Percentiles rank a stretch among this genome's conserved stretches.
These are phyloP conservation scores for Arthrobotrys musiformis DNA, from an alignment of 2,329 filamentous ascomycete genomes.

Conservation along the genomic window DNA sequence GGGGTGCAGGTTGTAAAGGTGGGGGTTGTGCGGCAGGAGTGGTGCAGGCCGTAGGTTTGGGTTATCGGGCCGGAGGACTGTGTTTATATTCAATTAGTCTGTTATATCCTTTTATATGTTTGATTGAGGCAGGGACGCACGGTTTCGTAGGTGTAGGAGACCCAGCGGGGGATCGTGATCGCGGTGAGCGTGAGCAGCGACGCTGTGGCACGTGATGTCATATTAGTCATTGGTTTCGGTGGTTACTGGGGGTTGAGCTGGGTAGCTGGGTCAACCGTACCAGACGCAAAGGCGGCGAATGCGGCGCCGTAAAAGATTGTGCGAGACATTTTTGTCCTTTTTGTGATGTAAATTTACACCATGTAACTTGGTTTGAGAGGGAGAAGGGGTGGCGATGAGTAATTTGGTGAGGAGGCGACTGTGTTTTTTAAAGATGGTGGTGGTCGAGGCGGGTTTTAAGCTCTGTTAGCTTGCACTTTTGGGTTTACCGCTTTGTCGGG, in stretches of 20 bases:
- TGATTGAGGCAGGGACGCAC: slow-evolving; percentile 64
- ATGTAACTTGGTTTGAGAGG: neutral
- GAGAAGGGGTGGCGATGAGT: neutral
- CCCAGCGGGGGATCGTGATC: slow-evolving; percentile 77
- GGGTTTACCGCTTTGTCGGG: neutral
- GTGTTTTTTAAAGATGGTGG: neutral
- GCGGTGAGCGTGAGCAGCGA: slow-evolving; percentile 77
- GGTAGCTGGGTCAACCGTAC: too few relatives aligned
- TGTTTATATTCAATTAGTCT: too few relatives aligned
- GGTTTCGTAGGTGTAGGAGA: slow-evolving; percentile 71
- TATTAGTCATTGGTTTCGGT: too few relatives aligned
- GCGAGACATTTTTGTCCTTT: slow-evolving; percentile 63
- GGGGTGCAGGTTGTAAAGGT: slow-evolving; percentile 67
- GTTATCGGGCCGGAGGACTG: slow-evolving; percentile 65
- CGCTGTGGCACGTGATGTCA: slow-evolving; percentile 66
- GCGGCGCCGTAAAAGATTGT: slow-evolving; percentile 63
- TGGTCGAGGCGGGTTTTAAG: too few relatives aligned
- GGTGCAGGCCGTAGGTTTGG: slow-evolving; percentile 81
- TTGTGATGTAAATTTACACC: neutral
- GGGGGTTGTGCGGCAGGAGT: slow-evolving; percentile 77
- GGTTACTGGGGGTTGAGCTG: too few relatives aligned
- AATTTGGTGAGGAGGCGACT: neutral
- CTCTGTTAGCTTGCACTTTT: too few relatives aligned
- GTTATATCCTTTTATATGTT: slow-evolving; percentile 62
- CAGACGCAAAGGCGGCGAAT: slow-evolving; percentile 64